Percentiles rank a stretch among this genome's conserved stretches.
Conservation (phyloP, 495 filamentous ascomycete species). For the Penicillium daleae region DNA sequence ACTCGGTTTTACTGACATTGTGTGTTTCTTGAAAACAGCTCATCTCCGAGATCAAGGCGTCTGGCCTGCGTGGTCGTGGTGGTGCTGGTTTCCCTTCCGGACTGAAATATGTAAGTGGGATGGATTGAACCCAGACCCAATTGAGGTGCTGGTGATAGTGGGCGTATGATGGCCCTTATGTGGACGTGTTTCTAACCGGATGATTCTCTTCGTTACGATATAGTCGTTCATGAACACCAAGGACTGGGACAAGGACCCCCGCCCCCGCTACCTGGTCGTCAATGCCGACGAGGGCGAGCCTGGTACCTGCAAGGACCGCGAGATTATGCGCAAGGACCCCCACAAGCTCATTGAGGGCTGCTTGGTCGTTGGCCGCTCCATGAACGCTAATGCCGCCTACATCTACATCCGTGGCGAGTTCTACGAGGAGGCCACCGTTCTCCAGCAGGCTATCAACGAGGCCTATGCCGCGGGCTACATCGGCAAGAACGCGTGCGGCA, state of each 20-base stretch:
- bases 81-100: conserved; percentile 98
- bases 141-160: neutral
- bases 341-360: conserved; percentile 98
- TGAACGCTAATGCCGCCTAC: conserved; percentile 98
- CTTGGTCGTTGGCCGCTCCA: conserved; percentile 91
- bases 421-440: conserved; percentile 92
- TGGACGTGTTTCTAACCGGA: conserved; percentile 12
- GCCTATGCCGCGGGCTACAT: conserved; percentile 92
- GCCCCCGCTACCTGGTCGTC: conserved; percentile 94
- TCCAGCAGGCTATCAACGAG: conserved; percentile 95
- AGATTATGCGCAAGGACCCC: conserved; percentile 99
- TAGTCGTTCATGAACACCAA: conserved; percentile 99
- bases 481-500: conserved; percentile 96
- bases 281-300: conserved; percentile 99
- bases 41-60: conserved; percentile 94
- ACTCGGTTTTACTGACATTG: conserved; percentile 24
- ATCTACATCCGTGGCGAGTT: conserved; percentile 99
- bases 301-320: conserved; percentile 98
- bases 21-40: conserved; percentile 56
- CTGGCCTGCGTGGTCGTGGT: conserved; percentile 91
- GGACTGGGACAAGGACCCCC: conserved; percentile 97
- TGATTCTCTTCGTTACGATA: conserved; percentile 20
- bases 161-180: neutral
- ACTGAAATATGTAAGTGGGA: conserved; percentile 88
- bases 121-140: neutral